Base-by-base conservation (phyloP, 495 filamentous ascomycete genomes). In the Poronia punctata region DNA sequence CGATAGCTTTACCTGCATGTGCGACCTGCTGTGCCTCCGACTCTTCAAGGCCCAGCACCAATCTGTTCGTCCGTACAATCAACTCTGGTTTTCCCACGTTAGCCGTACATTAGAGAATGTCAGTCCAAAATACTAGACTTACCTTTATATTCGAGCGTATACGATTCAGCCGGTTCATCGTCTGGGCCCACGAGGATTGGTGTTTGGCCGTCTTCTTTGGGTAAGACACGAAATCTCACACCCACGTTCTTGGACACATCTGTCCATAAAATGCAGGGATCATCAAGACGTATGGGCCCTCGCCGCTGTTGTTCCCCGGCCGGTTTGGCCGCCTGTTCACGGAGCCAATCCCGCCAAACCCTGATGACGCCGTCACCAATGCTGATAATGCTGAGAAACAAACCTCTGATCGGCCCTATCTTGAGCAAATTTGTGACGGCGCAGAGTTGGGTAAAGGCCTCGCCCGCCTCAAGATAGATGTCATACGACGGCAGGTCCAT, bases 391-490 rank as follows among this genome's bases (percentile, higher is more conserved):
- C 73, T 76, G 28, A 73, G 54, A 46, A 80, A 85, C 12, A 76
- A 55, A 25, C 70, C 77, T 44, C 45, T 64, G 50, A 70, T 70
- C 5, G 79, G 76, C 15, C 79, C 74, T 7, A 78, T 52, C 53
- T 80, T 81, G 27, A 85, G 83, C 15, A 90, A 56, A 55, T 80
- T 84, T 16, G 74, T 73, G n/a, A 72, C 56, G 7, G 80, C 71
- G 50, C 76, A 81, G 11, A 88, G 67, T 53, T 89, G 83, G 0
- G 80, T 76, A 56, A 88, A 86, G 19, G 78, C 61, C 59, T 88
- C 83, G 49, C 72, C 66, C 2, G 62, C 70, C 38, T 87, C 85
- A 2, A 90, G 62, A 40, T 65, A 71, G 40, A 90, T 45, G n/a
- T 72, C 71, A 15, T 81, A 74, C 11, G 62, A 72, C 1, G 79